Conservation (phyloP, 2,329 filamentous ascomycete genomes). For the Epicoccum sorghinum region DNA sequence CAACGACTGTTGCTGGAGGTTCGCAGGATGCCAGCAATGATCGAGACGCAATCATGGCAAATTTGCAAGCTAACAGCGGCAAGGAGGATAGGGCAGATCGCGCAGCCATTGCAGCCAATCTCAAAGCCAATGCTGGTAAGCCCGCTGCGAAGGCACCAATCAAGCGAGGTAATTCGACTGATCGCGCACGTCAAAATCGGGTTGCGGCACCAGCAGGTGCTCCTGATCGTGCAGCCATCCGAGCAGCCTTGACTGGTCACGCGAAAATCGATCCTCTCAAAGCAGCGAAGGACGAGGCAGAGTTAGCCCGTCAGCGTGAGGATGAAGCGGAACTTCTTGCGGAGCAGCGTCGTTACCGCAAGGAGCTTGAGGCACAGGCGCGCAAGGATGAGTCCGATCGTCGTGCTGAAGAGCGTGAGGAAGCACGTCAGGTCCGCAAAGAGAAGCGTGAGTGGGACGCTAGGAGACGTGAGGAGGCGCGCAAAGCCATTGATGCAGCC, state of each 20-base stretch:
- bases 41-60: too few relatives aligned
- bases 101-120: not conserved
- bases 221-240: not conserved
- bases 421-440: slow-evolving; percentile 1
- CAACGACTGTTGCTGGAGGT: not conserved
- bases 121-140: not conserved
- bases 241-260: not conserved
- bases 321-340: not conserved
- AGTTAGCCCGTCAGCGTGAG: not conserved
- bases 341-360: not conserved
- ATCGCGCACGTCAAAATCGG: not conserved
- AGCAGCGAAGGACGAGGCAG: not conserved
- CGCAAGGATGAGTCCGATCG: slow-evolving; percentile 3
- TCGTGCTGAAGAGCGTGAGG: slow-evolving; percentile 3
- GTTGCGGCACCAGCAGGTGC: not conserved
- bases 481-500: slow-evolving; percentile 2
- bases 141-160: not conserved
- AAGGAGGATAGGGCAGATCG: not conserved
- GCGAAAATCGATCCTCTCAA: not conserved
- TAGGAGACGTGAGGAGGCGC: not conserved
- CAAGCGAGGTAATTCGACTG: not conserved
- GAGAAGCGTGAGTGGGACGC: slow-evolving; percentile 7
- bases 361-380: not conserved
- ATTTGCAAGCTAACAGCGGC: not conserved
- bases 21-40: not conserved